phyloP scores from a whole-genome alignment of 441 rosid genomes.

The Theobroma grandiflorum region DNA sequence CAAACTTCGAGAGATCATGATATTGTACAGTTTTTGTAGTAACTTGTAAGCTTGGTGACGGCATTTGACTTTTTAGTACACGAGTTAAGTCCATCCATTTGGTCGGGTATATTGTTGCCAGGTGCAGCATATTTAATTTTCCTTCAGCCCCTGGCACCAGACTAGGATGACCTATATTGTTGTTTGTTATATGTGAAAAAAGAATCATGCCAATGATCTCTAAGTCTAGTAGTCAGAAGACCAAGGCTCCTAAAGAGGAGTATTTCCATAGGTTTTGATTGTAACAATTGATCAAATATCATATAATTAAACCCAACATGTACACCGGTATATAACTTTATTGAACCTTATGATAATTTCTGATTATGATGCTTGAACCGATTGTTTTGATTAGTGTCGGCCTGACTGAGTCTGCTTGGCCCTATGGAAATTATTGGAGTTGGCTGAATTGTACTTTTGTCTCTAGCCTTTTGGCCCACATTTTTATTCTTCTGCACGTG shows the following conservation, averaged over 20 bases:
- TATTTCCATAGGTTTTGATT: no score
- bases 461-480: not conserved
- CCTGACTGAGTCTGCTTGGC: not conserved
- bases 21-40: not conserved
- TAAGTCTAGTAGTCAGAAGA: no score
- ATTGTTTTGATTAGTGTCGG: not conserved
- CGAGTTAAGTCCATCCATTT: not conserved
- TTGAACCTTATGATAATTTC: no score
- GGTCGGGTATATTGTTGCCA: not conserved
- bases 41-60: not conserved
- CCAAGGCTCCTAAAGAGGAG: no score
- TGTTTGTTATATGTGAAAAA: not conserved
- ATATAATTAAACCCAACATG: not conserved
- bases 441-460: constrained; percentile 13
- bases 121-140: constrained; percentile 23
- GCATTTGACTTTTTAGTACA: not conserved
- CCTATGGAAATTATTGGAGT: not conserved
- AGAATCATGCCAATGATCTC: not conserved
- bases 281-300: not conserved
- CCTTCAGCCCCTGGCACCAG: constrained; percentile 13
- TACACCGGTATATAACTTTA: no score
- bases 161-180: not conserved
- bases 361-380: not conserved
- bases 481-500: not conserved
- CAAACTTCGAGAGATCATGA: not conserved